A percentile compares a stretch with the other conserved stretches of the same genome.
Conservation (phyloP, 768 basidiomycete genomes). For the Dioszegia crocea region DNA sequence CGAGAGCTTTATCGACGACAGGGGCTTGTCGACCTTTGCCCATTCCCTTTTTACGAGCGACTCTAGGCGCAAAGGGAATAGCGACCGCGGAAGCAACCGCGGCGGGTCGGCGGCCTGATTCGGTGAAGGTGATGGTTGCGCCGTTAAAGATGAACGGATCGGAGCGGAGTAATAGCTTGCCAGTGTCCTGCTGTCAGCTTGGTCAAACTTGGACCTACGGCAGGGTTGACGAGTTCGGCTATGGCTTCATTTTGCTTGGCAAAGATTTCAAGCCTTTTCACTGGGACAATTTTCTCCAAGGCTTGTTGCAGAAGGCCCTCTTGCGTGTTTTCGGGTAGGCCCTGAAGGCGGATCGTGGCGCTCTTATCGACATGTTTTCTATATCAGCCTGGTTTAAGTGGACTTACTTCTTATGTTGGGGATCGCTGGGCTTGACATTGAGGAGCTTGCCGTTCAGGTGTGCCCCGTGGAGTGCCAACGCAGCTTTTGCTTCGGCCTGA, state of each 20-base stretch:
- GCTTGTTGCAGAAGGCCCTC: slow-evolving; percentile 88
- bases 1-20: slow-evolving; percentile 6
- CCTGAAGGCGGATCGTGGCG: slow-evolving; percentile 68
- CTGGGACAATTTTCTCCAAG: slow-evolving; percentile 68
- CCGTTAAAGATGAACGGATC: slow-evolving; percentile 71
- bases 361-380: slow-evolving; percentile 46
- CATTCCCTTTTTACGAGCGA: slow-evolving; percentile 23
- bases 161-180: slow-evolving; percentile 66
- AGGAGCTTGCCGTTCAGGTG: slow-evolving; percentile 21
- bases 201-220: slow-evolving; percentile 56
- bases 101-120: neutral
- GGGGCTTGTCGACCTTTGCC: slow-evolving; percentile 56
- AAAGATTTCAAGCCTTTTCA: slow-evolving; percentile 70
- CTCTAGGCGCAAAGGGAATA: slow-evolving; percentile 28
- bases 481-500: slow-evolving; percentile 30
- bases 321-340: slow-evolving; percentile 71
- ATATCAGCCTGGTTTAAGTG: too few relatives aligned
- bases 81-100: slow-evolving; percentile 11
- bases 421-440: slow-evolving; percentile 49
- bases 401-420: slow-evolving; percentile 31
- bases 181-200: slow-evolving; percentile 64
- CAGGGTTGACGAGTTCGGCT: slow-evolving; percentile 50
- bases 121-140: slow-evolving; percentile 56
- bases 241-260: slow-evolving; percentile 54
- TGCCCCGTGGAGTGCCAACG: slow-evolving; percentile 23